A percentile compares a stretch with the other conserved stretches of the same genome.
Evolutionary conservation across 2,329 filamentous ascomycete species (phyloP).

Genomic region (Lachnum nothofagi): DNA sequence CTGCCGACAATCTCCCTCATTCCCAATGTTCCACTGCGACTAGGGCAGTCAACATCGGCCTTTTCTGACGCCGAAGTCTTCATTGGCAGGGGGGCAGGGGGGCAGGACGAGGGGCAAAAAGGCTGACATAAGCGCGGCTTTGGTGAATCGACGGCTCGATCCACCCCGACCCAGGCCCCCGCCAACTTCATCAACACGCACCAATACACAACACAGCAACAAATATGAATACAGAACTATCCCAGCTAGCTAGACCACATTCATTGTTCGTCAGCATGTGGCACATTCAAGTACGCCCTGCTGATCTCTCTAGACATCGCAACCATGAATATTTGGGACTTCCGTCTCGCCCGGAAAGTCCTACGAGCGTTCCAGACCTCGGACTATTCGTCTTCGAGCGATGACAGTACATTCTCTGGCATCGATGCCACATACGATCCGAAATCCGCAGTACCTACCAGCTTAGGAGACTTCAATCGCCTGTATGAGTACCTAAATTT

Average conservation of each 20-base stretch:
- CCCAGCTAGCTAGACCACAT: neutral
- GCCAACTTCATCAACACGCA: neutral
- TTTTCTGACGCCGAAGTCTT: no score
- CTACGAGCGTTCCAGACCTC: neutral
- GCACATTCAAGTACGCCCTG: neutral
- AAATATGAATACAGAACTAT: neutral
- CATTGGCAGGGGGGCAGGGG: no score
- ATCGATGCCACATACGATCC: conserved; percentile 14
- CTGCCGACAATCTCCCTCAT: no score
- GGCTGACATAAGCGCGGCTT: neutral
- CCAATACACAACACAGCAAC: neutral
- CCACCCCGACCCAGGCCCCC: no score
- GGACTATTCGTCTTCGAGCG: neutral
- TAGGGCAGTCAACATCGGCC: no score
- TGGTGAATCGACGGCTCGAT: neutral
- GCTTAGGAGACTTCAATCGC: conserved; percentile 24
- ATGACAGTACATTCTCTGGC: neutral
- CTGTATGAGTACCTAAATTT: conserved; percentile 18
- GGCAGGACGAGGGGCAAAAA: no score
- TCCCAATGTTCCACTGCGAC: no score
- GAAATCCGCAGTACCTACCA: conserved; percentile 5
- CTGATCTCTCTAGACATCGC: neutral
- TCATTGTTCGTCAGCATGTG: neutral
- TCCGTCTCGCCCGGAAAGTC: neutral
- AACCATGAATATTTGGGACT: neutral